A percentile compares a stretch with the other conserved stretches of the same genome.
Evolutionary conservation across 2,329 filamentous ascomycete genomes (phyloP).

Genomic region (Fusarium clavum): DNA sequence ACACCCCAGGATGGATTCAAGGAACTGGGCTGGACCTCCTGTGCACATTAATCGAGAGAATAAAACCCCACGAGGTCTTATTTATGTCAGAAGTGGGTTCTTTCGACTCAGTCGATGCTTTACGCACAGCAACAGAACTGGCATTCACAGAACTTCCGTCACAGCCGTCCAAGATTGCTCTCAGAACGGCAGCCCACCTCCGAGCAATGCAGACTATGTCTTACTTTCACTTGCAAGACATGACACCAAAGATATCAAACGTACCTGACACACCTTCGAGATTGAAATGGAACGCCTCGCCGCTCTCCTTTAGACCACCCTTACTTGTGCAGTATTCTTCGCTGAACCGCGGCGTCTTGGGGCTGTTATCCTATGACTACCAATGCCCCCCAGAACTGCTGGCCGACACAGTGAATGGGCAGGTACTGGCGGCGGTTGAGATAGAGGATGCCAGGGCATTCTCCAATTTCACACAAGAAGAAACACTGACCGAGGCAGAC

Average conservation of each 20-base stretch:
- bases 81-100: slow-evolving; percentile 76
- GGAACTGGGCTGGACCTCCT: slow-evolving; percentile 76
- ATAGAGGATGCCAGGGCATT: slow-evolving; percentile 67
- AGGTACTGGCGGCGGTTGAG: slow-evolving; percentile 74
- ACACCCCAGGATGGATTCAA: slow-evolving; percentile 80
- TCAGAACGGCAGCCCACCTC: slow-evolving; percentile 73
- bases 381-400: slow-evolving; percentile 69
- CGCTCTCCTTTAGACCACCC: slow-evolving; percentile 68
- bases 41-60: slow-evolving; percentile 63
- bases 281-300: slow-evolving; percentile 62
- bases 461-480: slow-evolving; percentile 43
- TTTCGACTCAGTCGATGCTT: slow-evolving; percentile 64
- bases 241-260: slow-evolving; percentile 35
- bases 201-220: slow-evolving; percentile 82
- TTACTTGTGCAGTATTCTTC: slow-evolving; percentile 72
- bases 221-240: slow-evolving; percentile 71
- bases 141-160: slow-evolving; percentile 68
- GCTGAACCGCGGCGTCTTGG: slow-evolving; percentile 65
- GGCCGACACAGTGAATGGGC: slow-evolving; percentile 75
- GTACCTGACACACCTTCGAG: background rate
- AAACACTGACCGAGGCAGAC: background rate
- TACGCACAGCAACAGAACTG: slow-evolving; percentile 59
- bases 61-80: slow-evolving; percentile 71
- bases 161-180: slow-evolving; percentile 64
- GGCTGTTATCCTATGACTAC: slow-evolving; percentile 75